Evolutionary conservation across 345 rosid genomes (phyloP).

Genomic region (Draba incana): DNA sequence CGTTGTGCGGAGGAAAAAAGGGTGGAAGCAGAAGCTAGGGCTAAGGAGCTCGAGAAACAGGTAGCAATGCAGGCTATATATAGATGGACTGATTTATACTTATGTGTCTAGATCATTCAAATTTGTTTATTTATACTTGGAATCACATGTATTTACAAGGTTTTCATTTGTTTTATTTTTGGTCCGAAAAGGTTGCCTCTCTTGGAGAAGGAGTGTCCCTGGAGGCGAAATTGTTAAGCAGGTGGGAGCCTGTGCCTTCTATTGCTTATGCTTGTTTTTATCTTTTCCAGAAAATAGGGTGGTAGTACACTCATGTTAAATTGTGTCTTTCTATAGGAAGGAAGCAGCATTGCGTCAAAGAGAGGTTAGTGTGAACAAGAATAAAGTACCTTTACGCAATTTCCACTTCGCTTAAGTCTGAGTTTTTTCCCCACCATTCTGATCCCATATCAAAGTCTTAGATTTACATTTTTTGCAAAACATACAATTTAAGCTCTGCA

Average conservation of each 20-base stretch:
- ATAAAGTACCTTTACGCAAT: constrained; percentile 2
- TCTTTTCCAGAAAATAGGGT: constrained; percentile 11
- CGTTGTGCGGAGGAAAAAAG: constrained; percentile 76
- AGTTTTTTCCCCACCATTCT: constrained; percentile 22
- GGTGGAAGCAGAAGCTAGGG: constrained; percentile 90
- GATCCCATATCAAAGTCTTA: constrained; percentile 11
- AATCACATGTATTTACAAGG: constrained; percentile 18
- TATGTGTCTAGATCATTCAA: constrained; percentile 2
- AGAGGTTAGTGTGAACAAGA: constrained; percentile 58
- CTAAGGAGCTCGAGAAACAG: constrained; percentile 98
- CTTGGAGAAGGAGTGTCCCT: constrained; percentile 97
- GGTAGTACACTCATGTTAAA: constrained; percentile 14
- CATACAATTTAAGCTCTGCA: constrained; percentile 29
- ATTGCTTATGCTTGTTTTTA: constrained; percentile 27
- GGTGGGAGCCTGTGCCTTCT: constrained; percentile 51
- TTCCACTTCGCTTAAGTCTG: neutral
- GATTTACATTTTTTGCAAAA: constrained; percentile 11
- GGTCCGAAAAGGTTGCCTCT: constrained; percentile 74
- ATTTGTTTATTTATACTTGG: constrained; percentile 9
- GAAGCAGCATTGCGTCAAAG: constrained; percentile 90
- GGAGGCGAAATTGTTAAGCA: constrained; percentile 89
- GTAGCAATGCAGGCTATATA: constrained; percentile 32
- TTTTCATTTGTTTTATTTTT: constrained; percentile 35
- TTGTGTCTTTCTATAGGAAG: constrained; percentile 56
- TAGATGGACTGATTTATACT: neutral